Evolutionary conservation across 2,329 filamentous ascomycete species (phyloP).

Genomic region (Fusarium pininemorale): DNA sequence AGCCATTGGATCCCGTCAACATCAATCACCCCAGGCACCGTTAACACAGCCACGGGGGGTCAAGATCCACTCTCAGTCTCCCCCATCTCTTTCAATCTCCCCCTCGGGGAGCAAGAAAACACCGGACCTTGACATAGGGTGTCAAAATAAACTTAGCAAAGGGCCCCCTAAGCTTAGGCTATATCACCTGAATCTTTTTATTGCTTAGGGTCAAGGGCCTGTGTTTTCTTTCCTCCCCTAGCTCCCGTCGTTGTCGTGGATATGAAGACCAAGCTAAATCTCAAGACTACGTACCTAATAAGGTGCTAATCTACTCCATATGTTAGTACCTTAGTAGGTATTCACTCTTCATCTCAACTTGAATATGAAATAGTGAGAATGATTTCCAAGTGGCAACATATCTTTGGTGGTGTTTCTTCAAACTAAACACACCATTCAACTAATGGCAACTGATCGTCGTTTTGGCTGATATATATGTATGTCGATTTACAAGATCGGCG

Average conservation of each 20-base stretch:
- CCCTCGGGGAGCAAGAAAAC: too few species aligned
- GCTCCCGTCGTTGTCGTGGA: slow-evolving; percentile 3
- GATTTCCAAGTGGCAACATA: not conserved
- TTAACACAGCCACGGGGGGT: slow-evolving; percentile 32
- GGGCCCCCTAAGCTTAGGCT: too few species aligned
- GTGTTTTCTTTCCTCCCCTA: too few species aligned
- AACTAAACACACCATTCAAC: not conserved
- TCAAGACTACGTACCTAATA: not conserved
- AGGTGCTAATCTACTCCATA: not conserved
- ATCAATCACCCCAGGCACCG: slow-evolving; percentile 31
- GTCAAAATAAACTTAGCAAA: too few species aligned
- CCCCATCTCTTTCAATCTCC: slow-evolving; percentile 10
- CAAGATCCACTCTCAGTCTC: slow-evolving; percentile 21
- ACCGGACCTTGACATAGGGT: too few species aligned
- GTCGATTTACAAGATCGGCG: slow-evolving; percentile 27
- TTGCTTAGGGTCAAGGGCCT: too few species aligned
- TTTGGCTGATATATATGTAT: slow-evolving; percentile 1
- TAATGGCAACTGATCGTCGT: slow-evolving; percentile 27
- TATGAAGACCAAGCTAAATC: not conserved
- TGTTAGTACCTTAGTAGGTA: too few species aligned
- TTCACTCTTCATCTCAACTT: not conserved
- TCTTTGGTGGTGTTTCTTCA: slow-evolving; percentile 5
- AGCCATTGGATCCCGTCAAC: slow-evolving; percentile 2
- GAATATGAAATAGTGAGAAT: not conserved
- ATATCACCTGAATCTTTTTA: too few species aligned